phyloP scores from a whole-genome alignment of 73 alveolate genomes.

The Uronychia binucleata region DNA sequence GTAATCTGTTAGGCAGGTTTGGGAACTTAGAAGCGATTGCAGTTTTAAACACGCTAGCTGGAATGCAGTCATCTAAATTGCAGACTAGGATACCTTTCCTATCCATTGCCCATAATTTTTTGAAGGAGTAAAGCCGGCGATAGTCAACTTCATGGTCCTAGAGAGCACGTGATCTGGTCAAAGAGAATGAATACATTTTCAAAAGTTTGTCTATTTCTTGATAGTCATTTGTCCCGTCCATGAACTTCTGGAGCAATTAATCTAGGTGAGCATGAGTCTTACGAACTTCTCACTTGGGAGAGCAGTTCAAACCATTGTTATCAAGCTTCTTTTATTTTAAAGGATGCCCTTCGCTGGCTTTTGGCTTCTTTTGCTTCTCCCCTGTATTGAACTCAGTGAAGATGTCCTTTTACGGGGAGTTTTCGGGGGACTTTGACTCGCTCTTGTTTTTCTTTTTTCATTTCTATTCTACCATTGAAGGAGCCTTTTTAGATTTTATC shows the following conservation, averaged over 20 bases:
- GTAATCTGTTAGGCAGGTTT: neutral
- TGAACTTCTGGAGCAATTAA: neutral
- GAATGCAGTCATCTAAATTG: neutral
- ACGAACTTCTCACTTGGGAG: neutral
- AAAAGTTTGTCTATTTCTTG: neutral
- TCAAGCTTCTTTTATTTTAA: too few relatives aligned
- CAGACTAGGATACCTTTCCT: too few relatives aligned
- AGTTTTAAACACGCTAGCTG: neutral
- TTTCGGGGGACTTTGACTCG: too few relatives aligned
- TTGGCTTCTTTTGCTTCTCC: too few relatives aligned
- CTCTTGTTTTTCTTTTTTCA: too few relatives aligned
- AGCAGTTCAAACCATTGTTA: too few relatives aligned
- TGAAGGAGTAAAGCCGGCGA: neutral
- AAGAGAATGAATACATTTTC: neutral
- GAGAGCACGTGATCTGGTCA: neutral
- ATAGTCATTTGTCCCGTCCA: neutral
- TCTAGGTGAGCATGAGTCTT: too few relatives aligned
- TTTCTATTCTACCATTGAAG: too few relatives aligned
- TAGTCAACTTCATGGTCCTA: neutral
- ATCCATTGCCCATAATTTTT: neutral
- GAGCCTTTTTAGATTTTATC: neutral
- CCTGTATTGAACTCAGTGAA: too few relatives aligned
- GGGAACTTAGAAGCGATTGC: neutral
- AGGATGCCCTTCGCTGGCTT: too few relatives aligned
- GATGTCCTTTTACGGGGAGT: too few relatives aligned